Percentiles rank a stretch among this genome's conserved stretches.
phyloP scores from a whole-genome alignment of 305 asterid genomes.

The Solanum hybrid region DNA sequence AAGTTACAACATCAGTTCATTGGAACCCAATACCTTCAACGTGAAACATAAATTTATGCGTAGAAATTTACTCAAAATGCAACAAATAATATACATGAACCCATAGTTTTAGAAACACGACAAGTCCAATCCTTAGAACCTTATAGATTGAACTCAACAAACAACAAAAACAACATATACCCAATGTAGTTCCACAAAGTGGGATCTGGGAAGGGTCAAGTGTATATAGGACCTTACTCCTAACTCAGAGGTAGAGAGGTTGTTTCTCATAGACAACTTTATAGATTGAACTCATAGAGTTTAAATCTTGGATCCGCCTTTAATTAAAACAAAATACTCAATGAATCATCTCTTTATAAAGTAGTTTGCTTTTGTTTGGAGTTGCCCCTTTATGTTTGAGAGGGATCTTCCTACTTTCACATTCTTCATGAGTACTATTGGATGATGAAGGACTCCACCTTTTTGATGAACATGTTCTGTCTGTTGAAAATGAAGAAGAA shows the following conservation, averaged over 20 bases:
- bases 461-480: neutral
- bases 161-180: neutral
- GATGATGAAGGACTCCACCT: neutral
- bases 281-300: neutral
- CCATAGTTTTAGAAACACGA: neutral
- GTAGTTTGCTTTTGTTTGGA: neutral
- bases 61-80: neutral
- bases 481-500: neutral
- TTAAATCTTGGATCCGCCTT: neutral
- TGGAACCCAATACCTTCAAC: neutral
- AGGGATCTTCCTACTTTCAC: neutral
- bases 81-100: neutral
- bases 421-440: neutral
- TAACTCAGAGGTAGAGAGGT: neutral
- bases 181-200: neutral
- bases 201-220: neutral
- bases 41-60: no score
- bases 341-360: slow-evolving; percentile 6
- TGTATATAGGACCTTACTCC: neutral
- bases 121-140: neutral
- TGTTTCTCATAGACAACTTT: neutral
- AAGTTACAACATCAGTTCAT: neutral
- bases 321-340: neutral
- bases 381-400: neutral
- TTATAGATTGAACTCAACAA: neutral